phyloP scores from a whole-genome alignment of 495 filamentous ascomycete genomes.

The Darksidea phi region DNA sequence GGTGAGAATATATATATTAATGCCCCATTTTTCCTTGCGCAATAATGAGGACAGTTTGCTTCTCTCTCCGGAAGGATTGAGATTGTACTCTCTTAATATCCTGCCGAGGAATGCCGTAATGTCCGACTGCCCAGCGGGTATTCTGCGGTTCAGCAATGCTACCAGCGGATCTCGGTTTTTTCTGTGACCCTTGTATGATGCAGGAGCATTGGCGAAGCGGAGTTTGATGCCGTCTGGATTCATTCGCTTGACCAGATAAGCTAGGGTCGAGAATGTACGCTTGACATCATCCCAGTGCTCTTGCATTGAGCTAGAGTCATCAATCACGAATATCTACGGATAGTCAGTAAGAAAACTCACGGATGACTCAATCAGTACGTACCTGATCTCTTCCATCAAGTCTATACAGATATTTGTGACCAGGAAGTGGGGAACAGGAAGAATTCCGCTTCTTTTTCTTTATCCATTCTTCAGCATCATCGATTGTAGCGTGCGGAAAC shows the following conservation, averaged over 20 bases:
- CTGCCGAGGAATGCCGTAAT: constrained; percentile 1
- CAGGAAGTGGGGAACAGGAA: neutral
- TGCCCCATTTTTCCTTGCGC: constrained; percentile 15
- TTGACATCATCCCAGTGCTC: constrained; percentile 35
- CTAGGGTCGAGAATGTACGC: constrained; percentile 36
- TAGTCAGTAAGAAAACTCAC: neutral
- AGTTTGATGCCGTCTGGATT: constrained; percentile 44
- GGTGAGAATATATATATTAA: constrained; percentile 47
- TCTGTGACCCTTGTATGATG: constrained; percentile 7
- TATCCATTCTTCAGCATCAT: neutral
- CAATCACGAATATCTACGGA: constrained; percentile 46
- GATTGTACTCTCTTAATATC: constrained; percentile 9
- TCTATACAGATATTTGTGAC: neutral
- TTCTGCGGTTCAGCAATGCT: constrained; percentile 16
- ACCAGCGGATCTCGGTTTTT: constrained; percentile 22
- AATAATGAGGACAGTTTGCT: constrained; percentile 7
- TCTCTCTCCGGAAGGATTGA: neutral
- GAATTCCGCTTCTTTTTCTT: neutral
- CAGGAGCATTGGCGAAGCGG: constrained; percentile 39
- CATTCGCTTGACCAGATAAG: constrained; percentile 40
- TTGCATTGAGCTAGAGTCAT: constrained; percentile 44
- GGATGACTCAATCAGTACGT: neutral
- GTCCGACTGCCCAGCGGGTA: neutral
- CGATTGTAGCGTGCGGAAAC: neutral
- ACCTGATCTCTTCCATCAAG: constrained; percentile 15